These are phyloP conservation scores for Pistacia vera DNA, from an alignment of 345 rosid species.

Conservation along the genomic window DNA sequence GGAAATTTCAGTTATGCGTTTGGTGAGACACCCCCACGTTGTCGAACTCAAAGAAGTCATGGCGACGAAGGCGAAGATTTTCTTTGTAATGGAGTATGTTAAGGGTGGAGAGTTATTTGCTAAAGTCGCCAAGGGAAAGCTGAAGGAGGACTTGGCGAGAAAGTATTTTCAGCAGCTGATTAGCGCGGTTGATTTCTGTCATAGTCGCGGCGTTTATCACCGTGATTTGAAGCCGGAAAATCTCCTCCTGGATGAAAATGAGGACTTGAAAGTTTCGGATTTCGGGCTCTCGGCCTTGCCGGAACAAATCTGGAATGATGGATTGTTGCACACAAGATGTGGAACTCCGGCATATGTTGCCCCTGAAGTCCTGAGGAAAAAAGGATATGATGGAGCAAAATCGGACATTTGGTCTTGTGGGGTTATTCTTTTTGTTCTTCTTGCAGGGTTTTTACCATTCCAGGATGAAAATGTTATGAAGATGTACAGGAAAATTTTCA, in stretches of 20 bases:
- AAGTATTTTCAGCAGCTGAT: slow-evolving; percentile 51
- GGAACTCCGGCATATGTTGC: slow-evolving; percentile 47
- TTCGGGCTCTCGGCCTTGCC: slow-evolving; percentile 53
- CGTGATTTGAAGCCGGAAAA: slow-evolving; percentile 61
- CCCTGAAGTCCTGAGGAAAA: slow-evolving; percentile 49
- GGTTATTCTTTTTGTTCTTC: slow-evolving; percentile 47
- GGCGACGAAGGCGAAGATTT: slow-evolving; percentile 50
- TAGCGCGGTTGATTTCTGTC: slow-evolving; percentile 52
- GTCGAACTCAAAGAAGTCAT: slow-evolving; percentile 53
- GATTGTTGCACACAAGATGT: slow-evolving; percentile 54
- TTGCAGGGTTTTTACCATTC: slow-evolving; percentile 48
- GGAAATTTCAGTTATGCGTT: slow-evolving; percentile 60
- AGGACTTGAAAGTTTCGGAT: slow-evolving; percentile 49
- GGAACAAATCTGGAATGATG: slow-evolving; percentile 33
- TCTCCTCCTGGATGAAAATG: slow-evolving; percentile 53
- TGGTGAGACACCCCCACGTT: slow-evolving; percentile 52
- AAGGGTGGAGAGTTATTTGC: slow-evolving; percentile 49
- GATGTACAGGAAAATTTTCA: slow-evolving; percentile 46
- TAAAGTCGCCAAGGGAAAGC: slow-evolving; percentile 39
- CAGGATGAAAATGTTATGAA: slow-evolving; percentile 42
- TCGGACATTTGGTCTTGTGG: slow-evolving; percentile 66
- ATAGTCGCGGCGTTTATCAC: slow-evolving; percentile 55
- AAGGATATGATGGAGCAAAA: slow-evolving; percentile 53
- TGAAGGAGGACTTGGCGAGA: slow-evolving; percentile 41
- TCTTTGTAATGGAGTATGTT: slow-evolving; percentile 51